Conservation (phyloP, 257 asterid genomes). For the Nicotiana knightiana region DNA sequence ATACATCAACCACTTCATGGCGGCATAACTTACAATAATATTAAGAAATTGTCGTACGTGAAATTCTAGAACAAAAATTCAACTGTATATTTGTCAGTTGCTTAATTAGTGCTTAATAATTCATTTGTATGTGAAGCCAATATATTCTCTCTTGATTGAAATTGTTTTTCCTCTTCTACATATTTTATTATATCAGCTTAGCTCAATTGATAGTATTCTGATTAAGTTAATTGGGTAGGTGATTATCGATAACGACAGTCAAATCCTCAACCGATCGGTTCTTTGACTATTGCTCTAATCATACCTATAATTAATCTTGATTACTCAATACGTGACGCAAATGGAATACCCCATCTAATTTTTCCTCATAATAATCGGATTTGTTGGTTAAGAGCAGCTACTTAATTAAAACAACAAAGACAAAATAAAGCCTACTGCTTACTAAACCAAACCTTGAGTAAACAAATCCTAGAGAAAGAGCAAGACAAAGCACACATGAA, state of each 20-base stretch:
- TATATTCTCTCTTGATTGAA: constrained; percentile 1
- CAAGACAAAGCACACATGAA: constrained; percentile 6
- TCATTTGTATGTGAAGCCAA: not conserved
- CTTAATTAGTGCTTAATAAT: not conserved
- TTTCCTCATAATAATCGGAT: not conserved
- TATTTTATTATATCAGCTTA: not conserved
- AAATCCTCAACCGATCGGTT: constrained; percentile 16
- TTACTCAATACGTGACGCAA: constrained; percentile 24
- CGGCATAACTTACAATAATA: not conserved
- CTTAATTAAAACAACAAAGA: not conserved
- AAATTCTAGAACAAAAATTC: constrained; percentile 8
- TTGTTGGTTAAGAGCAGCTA: not conserved
- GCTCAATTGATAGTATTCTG: not conserved
- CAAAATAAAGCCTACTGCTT: not conserved
- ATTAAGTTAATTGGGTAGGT: constrained; percentile 31
- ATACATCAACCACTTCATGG: not conserved
- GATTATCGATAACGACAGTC: constrained; percentile 59
- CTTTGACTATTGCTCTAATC: constrained; percentile 36
- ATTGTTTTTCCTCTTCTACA: not conserved
- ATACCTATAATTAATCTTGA: constrained; percentile 25
- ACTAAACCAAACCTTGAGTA: constrained; percentile 5
- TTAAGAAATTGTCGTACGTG: not conserved
- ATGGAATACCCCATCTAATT: constrained; percentile 12
- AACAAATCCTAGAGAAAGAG: not conserved
- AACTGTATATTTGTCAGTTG: not conserved